Conservation (phyloP, 164 flowering plant genomes). For the Litsea cubeba region DNA sequence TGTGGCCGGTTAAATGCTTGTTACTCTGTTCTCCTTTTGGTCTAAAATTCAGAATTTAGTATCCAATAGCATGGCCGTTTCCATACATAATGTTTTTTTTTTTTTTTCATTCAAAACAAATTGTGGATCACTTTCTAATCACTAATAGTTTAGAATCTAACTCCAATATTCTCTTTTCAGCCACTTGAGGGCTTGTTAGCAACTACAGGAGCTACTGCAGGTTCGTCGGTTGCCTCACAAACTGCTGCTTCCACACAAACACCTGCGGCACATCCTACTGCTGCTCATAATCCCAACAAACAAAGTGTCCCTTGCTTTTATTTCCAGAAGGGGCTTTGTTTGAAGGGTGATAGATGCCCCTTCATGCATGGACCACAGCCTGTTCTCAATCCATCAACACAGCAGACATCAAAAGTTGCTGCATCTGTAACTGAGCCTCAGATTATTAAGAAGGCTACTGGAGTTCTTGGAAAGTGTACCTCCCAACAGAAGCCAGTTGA, state of each 20-base stretch:
- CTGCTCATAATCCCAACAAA: constrained; percentile 35
- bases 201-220: constrained; percentile 29
- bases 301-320: constrained; percentile 68
- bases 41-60: background rate
- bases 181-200: constrained; percentile 80
- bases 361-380: constrained; percentile 47
- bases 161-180: constrained; percentile 31
- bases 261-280: constrained; percentile 16
- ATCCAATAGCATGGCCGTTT: background rate
- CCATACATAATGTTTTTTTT: background rate
- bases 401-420: constrained; percentile 20
- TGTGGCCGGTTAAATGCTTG: background rate
- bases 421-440: constrained; percentile 27
- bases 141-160: background rate
- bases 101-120: background rate
- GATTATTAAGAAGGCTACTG: constrained; percentile 31
- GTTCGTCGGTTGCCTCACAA: constrained; percentile 31
- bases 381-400: constrained; percentile 28
- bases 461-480: constrained; percentile 28
- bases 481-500: constrained; percentile 39
- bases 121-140: background rate
- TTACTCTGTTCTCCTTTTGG: too few relatives aligned
- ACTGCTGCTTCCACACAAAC: constrained; percentile 17
- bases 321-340: constrained; percentile 74
- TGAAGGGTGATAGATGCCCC: constrained; percentile 81